Conservation (phyloP, 495 filamentous ascomycete genomes). For the Penicillium argentinense region DNA sequence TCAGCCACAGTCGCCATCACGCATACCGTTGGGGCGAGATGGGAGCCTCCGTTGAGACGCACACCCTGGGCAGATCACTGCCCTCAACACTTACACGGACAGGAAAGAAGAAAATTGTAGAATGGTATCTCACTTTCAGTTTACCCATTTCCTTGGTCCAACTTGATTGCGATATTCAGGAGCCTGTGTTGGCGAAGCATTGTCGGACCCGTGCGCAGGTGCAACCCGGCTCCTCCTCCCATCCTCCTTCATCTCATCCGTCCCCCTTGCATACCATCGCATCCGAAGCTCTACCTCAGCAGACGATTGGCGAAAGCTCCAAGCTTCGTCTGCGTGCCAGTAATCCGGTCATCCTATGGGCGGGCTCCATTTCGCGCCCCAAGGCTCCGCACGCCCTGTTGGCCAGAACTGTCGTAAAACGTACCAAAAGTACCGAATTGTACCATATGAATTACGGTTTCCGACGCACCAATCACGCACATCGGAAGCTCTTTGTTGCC, state of each 20-base stretch:
- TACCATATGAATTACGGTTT: neutral
- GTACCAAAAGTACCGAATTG: too few species aligned
- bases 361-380: conserved; percentile 3
- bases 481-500: conserved; percentile 1
- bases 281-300: neutral
- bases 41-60: neutral
- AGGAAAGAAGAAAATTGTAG: too few species aligned
- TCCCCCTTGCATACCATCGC: conserved; percentile 5
- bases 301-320: neutral
- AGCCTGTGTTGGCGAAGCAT: conserved; percentile 4
- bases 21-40: conserved; percentile 5
- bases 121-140: neutral
- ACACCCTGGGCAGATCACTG: too few species aligned
- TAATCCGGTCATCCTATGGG: conserved; percentile 4
- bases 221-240: conserved; percentile 11
- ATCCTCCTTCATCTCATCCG: conserved; percentile 1
- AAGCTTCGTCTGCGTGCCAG: neutral
- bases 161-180: conserved; percentile 4
- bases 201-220: conserved; percentile 14
- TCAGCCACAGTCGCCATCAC: conserved; percentile 22
- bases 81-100: neutral
- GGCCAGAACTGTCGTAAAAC: neutral
- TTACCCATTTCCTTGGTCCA: neutral
- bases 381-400: neutral
- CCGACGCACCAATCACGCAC: conserved; percentile 1